phyloP scores from a whole-genome alignment of 106 monocot genomes.

The Allium cepa region DNA sequence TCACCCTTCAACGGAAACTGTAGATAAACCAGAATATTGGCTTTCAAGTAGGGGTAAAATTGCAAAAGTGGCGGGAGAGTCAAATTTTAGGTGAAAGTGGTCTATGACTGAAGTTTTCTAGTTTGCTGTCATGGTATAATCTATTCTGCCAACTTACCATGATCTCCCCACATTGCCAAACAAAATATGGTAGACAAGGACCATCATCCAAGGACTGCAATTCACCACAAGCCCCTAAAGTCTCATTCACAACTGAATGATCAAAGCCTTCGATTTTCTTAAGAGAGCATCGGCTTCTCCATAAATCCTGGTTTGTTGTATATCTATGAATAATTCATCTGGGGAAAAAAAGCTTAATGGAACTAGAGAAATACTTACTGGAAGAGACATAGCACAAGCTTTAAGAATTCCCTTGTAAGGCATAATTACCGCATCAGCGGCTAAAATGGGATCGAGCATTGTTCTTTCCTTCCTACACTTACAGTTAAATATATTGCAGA shows the following conservation, averaged over 20 bases:
- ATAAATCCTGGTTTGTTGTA: conserved; percentile 26
- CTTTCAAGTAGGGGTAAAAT: no score
- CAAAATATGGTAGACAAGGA: conserved; percentile 70
- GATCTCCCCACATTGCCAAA: conserved; percentile 87
- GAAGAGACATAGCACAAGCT: conserved; percentile 84
- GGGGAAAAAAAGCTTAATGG: no score
- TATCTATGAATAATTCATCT: no score
- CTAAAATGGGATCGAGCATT: conserved; percentile 52
- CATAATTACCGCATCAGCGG: conserved; percentile 65
- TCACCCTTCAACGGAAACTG: no score
- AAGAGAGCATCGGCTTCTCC: conserved; percentile 67
- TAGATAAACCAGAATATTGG: no score
- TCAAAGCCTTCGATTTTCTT: conserved; percentile 83
- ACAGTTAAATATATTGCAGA: no score
- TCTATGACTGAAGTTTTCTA: no score
- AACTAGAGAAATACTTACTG: conserved; percentile 41
- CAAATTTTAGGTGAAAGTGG: no score
- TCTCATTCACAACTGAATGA: conserved; percentile 67
- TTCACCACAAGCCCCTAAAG: conserved; percentile 80
- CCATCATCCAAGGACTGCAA: conserved; percentile 33
- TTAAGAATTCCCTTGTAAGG: conserved; percentile 84
- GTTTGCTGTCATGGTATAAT: no score
- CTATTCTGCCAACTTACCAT: no score
- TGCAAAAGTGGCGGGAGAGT: no score
- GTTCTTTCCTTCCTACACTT: conserved; percentile 69